Conservation (phyloP, 371 early-diverging fungal genomes). For the Mucor indicus region DNA sequence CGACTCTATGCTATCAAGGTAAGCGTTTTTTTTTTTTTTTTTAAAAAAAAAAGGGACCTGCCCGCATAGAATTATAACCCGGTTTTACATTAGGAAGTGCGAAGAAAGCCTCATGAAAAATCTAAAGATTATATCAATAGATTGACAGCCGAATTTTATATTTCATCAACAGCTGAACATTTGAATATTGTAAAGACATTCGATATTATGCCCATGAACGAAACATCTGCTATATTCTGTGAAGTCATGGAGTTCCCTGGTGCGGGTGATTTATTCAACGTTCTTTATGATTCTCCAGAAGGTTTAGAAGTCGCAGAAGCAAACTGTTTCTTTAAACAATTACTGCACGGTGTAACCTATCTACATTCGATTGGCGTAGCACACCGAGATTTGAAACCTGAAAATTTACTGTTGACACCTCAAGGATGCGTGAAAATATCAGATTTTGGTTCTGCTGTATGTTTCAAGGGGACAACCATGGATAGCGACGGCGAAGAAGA, state of each 20-base stretch:
- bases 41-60: too few relatives aligned
- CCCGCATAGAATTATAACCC: background rate
- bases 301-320: constrained; percentile 41
- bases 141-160: constrained; percentile 66
- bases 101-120: constrained; percentile 51
- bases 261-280: constrained; percentile 60
- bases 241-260: constrained; percentile 74
- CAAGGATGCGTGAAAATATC: constrained; percentile 84
- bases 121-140: constrained; percentile 60
- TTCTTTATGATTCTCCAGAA: constrained; percentile 45
- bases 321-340: constrained; percentile 58
- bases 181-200: constrained; percentile 63
- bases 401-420: constrained; percentile 74
- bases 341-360: constrained; percentile 64
- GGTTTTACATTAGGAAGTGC: constrained; percentile 55
- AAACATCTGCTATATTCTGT: constrained; percentile 53
- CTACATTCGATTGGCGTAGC: constrained; percentile 68
- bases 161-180: constrained; percentile 59
- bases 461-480: constrained; percentile 42
- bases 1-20: constrained; percentile 57
- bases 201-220: constrained; percentile 60
- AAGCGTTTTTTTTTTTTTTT: too few relatives aligned
- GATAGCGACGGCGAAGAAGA: constrained; percentile 15
- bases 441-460: constrained; percentile 77
- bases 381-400: constrained; percentile 80